Evolutionary conservation across 2,329 filamentous ascomycete species (phyloP), one percentile per base, ranked within the genome.

Genomic region (Aaosphaeria pasadenensis): DNA sequence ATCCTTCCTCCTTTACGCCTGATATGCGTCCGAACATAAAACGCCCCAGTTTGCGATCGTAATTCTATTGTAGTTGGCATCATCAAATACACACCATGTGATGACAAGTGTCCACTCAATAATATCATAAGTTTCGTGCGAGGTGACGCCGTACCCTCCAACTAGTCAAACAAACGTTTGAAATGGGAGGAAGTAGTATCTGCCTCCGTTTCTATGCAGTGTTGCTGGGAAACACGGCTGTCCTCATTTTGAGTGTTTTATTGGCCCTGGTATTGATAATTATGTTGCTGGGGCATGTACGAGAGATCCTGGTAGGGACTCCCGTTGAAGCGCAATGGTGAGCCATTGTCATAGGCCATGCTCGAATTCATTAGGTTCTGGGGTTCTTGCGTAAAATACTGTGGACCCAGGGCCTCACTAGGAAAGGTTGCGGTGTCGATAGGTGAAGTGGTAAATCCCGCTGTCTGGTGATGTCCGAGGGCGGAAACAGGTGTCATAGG

Each of bases 381-480:
- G 31, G 61, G 57, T 42, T 70, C 64, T 45, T 63, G 60, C 2
- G 60, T 55, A 31, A 64, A 69, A 47, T 70, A 69, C 13, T 46
- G 46, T 28, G 59, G 51, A 11, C 44, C 45, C 36, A 59, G 30
- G 7, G 49, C 48, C 30, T 57, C 64, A 29, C 60, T 64, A 30
- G 64, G 63, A 13, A 54, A 67, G 6, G 55, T 52, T 2, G 60
- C 63, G 11, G 64, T 59, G 31, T 71, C 67, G 5, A 70, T 57
- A 1, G 69, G 69, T n/a, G 68, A 71, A 30, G 67, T 59, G 11
- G 63, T 66, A 43, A 67, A 71, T 30, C 67, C 51, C 43, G 65
- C 61, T 24, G 9, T 9, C 38, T 61, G 60, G 32, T 58, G 60
- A 44, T 62, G 58, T 41, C 49, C 60, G 44, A 67, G 51, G 5